These are phyloP conservation scores for Pythium chondricola DNA, from an alignment of 352 stramenopile species.

Conservation along the genomic window DNA sequence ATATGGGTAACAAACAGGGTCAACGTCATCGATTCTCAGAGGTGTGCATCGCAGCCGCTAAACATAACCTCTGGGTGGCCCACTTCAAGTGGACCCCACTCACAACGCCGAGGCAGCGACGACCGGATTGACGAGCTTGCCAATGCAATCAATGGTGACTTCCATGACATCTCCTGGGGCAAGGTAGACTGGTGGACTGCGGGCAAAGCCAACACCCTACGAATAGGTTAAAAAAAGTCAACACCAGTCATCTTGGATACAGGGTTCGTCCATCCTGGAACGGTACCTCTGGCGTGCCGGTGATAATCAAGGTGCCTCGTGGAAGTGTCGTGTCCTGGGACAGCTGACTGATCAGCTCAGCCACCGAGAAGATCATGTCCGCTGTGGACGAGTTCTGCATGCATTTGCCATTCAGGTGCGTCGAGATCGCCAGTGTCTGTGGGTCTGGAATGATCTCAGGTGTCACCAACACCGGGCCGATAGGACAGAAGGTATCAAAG, in stretches of 20 bases:
- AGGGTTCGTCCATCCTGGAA: not conserved
- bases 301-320: slow-evolving; percentile 87
- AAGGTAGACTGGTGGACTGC: slow-evolving; percentile 82
- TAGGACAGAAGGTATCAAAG: slow-evolving; percentile 89
- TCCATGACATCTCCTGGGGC: slow-evolving; percentile 86
- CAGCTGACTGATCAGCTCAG: slow-evolving; percentile 84
- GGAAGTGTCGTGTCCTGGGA: slow-evolving; percentile 86
- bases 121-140: slow-evolving; percentile 83
- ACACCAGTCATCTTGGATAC: not conserved
- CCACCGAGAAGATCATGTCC: slow-evolving; percentile 90
- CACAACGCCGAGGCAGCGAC: slow-evolving; percentile 60
- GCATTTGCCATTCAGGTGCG: slow-evolving; percentile 72
- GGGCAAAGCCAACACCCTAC: slow-evolving; percentile 82
- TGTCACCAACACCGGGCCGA: slow-evolving; percentile 83
- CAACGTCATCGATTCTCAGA: not conserved
- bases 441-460: slow-evolving; percentile 67
- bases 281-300: slow-evolving; percentile 86
- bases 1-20: not conserved
- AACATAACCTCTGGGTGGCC: no score
- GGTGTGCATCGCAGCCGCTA: not conserved
- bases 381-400: slow-evolving; percentile 86
- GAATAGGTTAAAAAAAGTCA: not conserved
- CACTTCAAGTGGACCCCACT: no score
- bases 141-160: slow-evolving; percentile 88
- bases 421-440: slow-evolving; percentile 70